Base-by-base conservation (phyloP, 2,329 filamentous ascomycete species). In the Phoma sp. region DNA sequence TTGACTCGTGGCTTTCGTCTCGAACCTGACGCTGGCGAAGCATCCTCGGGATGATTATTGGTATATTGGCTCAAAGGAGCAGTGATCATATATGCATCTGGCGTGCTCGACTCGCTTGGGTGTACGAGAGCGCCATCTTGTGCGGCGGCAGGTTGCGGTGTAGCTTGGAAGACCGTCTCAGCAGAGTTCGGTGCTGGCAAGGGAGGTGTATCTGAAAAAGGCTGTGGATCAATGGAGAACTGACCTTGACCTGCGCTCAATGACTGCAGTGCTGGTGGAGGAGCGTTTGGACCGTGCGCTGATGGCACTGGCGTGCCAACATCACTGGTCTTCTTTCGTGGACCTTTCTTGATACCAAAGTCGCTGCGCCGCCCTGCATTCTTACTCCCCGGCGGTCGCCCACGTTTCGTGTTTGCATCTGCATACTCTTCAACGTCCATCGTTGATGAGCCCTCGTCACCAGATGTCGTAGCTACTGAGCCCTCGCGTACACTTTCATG, bases 291-390 rank as follows among this genome's bases (percentile, higher is more conserved):
- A 14, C 60, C 58, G 53, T 65, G 62, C 18, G 63, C 57, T 33
- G 62, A 62, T 15, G 64, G 65, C 21, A 55, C 53, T 14, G 64
- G 60, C 10, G 61, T 57, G 20, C 51, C 55, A 10, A 62, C 55
- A 30, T 72, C 69, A 20, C 53, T 59, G n/a, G 56, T 53, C 59
- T 72, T 72, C 59, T 73, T 75, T 9, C 79, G 68, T 5, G 79
- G 79, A 2, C 79, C 79, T 53, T 81, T 82, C 56, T 80, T 80
- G 50, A 81, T 74, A 2, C 79, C 79, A 26, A 76, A 79, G 56
- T 81, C 80, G 43, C 76, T 78, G 17, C 80, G 71, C 51, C 76
- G 71, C 21, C 75, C 73, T 23, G 74, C 63, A 38, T 81, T 81
- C 65, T 80, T 81, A 56, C 78, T 80, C 0, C 79, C 79, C 3